Percentiles rank a stretch among this genome's conserved stretches.
Evolutionary conservation across 768 basidiomycete genomes (phyloP).

Genomic region (Lentinula raphanica): DNA sequence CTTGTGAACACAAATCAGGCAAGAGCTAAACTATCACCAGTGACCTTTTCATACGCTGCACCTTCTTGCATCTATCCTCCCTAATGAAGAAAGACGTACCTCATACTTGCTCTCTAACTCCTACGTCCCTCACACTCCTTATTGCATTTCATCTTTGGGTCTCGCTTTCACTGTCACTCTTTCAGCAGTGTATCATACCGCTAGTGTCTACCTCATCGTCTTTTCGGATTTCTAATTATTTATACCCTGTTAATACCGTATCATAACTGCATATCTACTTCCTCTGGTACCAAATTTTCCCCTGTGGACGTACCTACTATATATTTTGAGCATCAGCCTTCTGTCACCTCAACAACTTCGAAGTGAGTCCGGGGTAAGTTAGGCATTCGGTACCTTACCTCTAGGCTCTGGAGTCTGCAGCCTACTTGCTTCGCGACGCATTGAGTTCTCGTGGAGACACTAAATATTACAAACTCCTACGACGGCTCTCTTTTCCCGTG

Average conservation of each 20-base stretch:
- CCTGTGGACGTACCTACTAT: no score
- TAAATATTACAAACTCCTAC: no score
- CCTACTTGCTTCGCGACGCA: no score
- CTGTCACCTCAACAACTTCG: no score
- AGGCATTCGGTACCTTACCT: no score
- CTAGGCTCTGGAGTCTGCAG: no score
- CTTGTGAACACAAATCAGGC: not conserved
- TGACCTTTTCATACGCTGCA: not conserved
- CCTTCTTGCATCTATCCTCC: no score
- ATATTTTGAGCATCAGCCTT: not conserved
- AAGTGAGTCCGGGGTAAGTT: no score
- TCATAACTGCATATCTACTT: no score
- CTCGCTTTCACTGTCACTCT: not conserved
- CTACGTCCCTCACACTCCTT: not conserved
- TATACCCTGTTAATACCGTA: slow-evolving; percentile 1
- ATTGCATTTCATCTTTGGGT: not conserved
- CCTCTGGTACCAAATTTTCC: no score
- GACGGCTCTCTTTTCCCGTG: no score
- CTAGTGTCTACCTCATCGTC: not conserved
- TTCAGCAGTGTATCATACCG: not conserved
- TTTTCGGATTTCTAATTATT: not conserved
- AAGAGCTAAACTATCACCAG: not conserved
- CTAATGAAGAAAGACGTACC: not conserved
- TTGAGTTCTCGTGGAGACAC: no score
- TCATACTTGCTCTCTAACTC: not conserved